Percentiles rank a stretch among this genome's conserved stretches.
Conservation (phyloP, 2,329 filamentous ascomycete species). For the Aspergillus vadensis region DNA sequence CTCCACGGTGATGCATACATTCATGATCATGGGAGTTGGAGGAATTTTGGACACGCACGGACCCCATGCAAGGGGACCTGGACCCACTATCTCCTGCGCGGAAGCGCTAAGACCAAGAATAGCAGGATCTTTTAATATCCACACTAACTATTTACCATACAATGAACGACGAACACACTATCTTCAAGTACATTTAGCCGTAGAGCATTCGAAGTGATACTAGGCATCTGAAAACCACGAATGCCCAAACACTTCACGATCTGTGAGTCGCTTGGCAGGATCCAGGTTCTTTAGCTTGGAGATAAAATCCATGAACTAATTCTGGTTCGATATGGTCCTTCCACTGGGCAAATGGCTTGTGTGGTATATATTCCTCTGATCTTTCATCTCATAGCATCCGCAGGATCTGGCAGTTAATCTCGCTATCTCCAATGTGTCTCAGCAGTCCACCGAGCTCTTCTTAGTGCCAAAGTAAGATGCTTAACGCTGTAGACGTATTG, state of each 20-base stretch:
- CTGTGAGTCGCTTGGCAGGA: constrained; percentile 31
- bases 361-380: constrained; percentile 31
- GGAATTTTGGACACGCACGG: not conserved
- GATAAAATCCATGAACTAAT: constrained; percentile 36
- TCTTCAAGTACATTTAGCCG: no score
- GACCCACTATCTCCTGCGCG: no score
- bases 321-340: constrained; percentile 26
- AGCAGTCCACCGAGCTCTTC: constrained; percentile 44
- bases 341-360: constrained; percentile 38
- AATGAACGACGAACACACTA: no score
- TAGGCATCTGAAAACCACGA: constrained; percentile 25
- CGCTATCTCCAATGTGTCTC: constrained; percentile 37
- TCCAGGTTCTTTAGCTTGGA: constrained; percentile 31
- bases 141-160: no score
- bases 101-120: no score
- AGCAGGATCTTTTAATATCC: no score
- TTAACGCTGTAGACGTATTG: constrained; percentile 48
- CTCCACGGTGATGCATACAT: not conserved
- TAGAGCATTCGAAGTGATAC: not conserved
- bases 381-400: constrained; percentile 39
- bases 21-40: not conserved
- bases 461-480: constrained; percentile 50
- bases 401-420: constrained; percentile 33
- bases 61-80: not conserved
- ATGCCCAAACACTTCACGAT: constrained; percentile 33